Evolutionary conservation across 305 asterid genomes (phyloP).

Genomic region (Withania somnifera): DNA sequence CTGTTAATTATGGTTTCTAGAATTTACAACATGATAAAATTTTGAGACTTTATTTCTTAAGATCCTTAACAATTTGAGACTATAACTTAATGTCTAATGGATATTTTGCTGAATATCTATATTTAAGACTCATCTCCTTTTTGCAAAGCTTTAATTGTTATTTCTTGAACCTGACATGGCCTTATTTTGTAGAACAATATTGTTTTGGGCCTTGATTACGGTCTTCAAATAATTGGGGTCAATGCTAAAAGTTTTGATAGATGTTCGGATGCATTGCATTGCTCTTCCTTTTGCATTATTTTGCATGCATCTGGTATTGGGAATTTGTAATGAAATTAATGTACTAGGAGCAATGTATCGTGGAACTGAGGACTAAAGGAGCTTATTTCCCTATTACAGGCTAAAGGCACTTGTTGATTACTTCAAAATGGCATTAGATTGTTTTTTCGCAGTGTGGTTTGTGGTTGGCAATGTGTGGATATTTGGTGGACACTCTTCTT

Average conservation of each 20-base stretch:
- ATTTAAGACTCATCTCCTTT: neutral
- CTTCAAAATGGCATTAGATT: slow-evolving; percentile 88
- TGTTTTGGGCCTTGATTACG: neutral
- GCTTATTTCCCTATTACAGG: slow-evolving; percentile 36
- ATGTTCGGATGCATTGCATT: neutral
- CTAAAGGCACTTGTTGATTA: slow-evolving; percentile 56
- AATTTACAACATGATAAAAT: neutral
- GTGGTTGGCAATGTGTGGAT: slow-evolving; percentile 96
- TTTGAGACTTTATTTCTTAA: neutral
- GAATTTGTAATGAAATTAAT: neutral
- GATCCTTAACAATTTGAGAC: neutral
- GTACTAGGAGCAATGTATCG: neutral
- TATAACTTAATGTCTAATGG: neutral
- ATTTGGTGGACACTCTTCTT: slow-evolving; percentile 81
- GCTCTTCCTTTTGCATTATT: neutral
- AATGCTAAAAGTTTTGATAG: neutral
- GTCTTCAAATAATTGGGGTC: neutral
- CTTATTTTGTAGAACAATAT: neutral
- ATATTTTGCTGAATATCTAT: neutral
- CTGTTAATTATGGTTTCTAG: neutral
- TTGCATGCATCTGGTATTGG: neutral
- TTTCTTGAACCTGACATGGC: neutral
- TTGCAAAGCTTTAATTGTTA: neutral
- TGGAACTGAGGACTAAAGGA: neutral
- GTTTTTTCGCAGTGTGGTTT: slow-evolving; percentile 98